These are phyloP conservation scores for Ceratocystis eucalypticola DNA, from an alignment of 2,329 filamentous ascomycete species.

Conservation along the genomic window DNA sequence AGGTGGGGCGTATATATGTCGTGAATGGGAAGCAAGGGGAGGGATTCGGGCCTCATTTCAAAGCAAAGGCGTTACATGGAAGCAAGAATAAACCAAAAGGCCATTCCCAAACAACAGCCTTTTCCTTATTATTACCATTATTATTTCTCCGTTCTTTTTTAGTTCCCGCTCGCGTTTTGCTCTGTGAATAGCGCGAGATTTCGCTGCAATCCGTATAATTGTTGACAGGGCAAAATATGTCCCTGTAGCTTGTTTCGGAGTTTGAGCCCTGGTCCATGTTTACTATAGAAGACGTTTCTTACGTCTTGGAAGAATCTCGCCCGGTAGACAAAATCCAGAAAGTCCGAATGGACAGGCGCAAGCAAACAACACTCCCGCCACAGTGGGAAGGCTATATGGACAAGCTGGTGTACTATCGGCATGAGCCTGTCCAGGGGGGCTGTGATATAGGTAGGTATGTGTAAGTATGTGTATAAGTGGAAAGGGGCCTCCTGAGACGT, in stretches of 20 bases:
- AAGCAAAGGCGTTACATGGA: background rate
- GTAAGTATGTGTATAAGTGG: background rate
- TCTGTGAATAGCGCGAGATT: background rate
- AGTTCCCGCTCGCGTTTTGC: background rate
- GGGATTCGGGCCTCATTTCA: background rate
- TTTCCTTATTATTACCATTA: background rate
- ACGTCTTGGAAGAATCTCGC: background rate
- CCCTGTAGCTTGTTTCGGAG: conserved; percentile 6
- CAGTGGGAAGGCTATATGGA: no score
- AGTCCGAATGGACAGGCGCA: no score
- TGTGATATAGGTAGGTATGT: background rate
- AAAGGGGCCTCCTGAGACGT: background rate
- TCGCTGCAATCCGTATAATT: background rate
- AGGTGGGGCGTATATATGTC: background rate
- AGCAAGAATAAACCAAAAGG: background rate
- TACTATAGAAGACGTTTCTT: background rate
- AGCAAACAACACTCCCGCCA: no score
- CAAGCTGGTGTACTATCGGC: no score
- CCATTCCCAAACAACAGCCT: background rate
- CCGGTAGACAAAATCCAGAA: background rate
- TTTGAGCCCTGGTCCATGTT: conserved; percentile 1
- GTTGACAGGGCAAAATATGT: background rate
- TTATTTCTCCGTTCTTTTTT: background rate
- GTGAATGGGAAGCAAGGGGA: background rate
- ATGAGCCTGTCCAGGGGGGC: no score